Evolutionary conservation across 2,329 filamentous ascomycete species (phyloP).

Genomic region (Ambrosiella xylebori): DNA sequence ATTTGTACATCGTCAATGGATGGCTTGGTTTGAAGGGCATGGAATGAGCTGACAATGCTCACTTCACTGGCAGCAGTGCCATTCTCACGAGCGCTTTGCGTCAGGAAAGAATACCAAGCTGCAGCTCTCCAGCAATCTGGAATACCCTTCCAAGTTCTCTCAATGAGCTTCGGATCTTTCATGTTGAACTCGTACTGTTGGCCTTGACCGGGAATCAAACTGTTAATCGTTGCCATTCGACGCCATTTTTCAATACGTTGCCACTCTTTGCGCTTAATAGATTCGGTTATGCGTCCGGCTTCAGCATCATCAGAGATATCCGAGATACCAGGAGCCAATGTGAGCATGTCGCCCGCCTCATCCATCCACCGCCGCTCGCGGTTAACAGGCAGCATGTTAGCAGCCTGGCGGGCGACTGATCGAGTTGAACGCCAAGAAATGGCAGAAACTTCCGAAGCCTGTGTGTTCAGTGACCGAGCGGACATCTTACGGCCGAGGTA

Average conservation of each 20-base stretch:
- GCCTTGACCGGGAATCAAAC: conserved; percentile 35
- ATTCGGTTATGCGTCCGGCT: conserved; percentile 33
- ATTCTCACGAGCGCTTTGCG: conserved; percentile 52
- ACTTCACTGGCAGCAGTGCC: conserved; percentile 46
- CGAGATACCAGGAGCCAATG: conserved; percentile 37
- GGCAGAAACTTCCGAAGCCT: conserved; percentile 34
- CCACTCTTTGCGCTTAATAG: conserved; percentile 44
- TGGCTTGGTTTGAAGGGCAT: conserved; percentile 51
- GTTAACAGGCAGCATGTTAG: conserved; percentile 44
- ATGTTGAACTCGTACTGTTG: conserved; percentile 65
- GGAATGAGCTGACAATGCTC: conserved; percentile 54
- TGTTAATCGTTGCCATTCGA: conserved; percentile 43
- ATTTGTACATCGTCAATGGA: conserved; percentile 93
- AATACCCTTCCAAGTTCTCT: conserved; percentile 94
- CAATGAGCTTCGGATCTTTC: conserved; percentile 66
- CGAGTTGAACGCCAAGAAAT: conserved; percentile 35
- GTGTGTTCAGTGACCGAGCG: conserved; percentile 40
- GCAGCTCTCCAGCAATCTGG: conserved; percentile 86
- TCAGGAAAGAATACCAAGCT: conserved; percentile 88
- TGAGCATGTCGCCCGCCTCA: conserved; percentile 50
- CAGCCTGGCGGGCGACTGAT: conserved; percentile 38
- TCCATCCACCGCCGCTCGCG: conserved; percentile 43
- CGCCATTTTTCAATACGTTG: conserved; percentile 49
- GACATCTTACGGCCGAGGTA: conserved; percentile 34
- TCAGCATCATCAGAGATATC: conserved; percentile 39